phyloP scores from a whole-genome alignment of 1,284 basidiomycete genomes.

The Cutaneotrichosporon dermatis region DNA sequence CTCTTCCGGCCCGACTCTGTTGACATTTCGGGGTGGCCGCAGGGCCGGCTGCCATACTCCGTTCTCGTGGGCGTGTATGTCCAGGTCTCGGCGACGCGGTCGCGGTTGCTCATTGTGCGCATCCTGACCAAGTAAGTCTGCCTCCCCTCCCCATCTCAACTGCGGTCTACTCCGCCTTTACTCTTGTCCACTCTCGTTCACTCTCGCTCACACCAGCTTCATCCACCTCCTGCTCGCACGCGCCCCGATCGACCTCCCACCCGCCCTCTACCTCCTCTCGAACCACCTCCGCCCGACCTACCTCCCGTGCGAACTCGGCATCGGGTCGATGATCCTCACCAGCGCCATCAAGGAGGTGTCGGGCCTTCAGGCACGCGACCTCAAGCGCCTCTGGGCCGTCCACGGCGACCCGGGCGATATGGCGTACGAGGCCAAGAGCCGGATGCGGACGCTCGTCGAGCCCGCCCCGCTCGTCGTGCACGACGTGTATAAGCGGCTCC shows the following conservation, averaged over 20 bases:
- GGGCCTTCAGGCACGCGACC: slow-evolving; percentile 64
- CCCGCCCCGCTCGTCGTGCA: slow-evolving; percentile 65
- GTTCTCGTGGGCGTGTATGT: slow-evolving; percentile 74
- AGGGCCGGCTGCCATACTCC: slow-evolving; percentile 63
- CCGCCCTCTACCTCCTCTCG: slow-evolving; percentile 83
- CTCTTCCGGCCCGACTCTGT: slow-evolving; percentile 50
- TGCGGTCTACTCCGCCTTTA: no score
- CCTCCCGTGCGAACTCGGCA: slow-evolving; percentile 66
- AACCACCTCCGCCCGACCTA: slow-evolving; percentile 80
- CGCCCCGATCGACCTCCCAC: slow-evolving; percentile 66
- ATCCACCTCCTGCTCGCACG: slow-evolving; percentile 65
- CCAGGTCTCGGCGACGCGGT: slow-evolving; percentile 68
- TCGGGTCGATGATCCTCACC: slow-evolving; percentile 70
- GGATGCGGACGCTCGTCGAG: slow-evolving; percentile 67
- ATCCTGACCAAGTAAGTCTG: slow-evolving; percentile 65
- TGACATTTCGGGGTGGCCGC: slow-evolving; percentile 46
- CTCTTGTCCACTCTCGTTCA: no score
- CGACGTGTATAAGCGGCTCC: slow-evolving; percentile 62
- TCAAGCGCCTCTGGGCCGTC: slow-evolving; percentile 57
- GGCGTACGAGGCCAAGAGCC: slow-evolving; percentile 75
- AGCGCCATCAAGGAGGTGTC: slow-evolving; percentile 78
- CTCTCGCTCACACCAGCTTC: slow-evolving; percentile 33
- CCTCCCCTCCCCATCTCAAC: no score
- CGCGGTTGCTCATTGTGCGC: slow-evolving; percentile 74
- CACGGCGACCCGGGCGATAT: slow-evolving; percentile 73